Percentiles rank a stretch among this genome's conserved stretches.
Evolutionary conservation across 2,329 filamentous ascomycete genomes (phyloP).

Genomic region (Colletotrichum viniferum): DNA sequence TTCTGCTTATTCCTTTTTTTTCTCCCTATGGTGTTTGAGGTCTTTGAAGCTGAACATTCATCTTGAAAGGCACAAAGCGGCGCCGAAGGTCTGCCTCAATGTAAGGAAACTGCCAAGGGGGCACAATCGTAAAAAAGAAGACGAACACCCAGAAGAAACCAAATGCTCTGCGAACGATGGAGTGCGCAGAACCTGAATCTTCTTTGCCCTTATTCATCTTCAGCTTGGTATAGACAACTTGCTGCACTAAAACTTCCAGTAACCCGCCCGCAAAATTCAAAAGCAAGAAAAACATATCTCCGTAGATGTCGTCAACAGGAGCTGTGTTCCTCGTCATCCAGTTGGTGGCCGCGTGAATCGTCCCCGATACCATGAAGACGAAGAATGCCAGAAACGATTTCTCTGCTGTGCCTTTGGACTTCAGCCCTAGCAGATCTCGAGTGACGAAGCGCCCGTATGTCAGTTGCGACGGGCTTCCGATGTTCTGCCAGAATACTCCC

Average conservation of each 20-base stretch:
- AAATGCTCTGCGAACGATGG: not conserved
- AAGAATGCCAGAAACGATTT: not conserved
- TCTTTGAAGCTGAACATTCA: not conserved
- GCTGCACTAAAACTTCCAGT: not conserved
- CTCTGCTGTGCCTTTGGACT: not conserved
- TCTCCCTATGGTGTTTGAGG: too few species aligned
- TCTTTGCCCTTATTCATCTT: too few species aligned
- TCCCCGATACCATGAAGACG: not conserved
- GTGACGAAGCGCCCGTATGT: not conserved
- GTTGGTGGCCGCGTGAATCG: not conserved
- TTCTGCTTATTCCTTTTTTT: fast-evolving
- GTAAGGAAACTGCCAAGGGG: not conserved
- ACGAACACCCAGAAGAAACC: not conserved
- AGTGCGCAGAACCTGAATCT: too few species aligned
- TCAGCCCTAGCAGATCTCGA: not conserved
- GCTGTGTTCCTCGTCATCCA: not conserved
- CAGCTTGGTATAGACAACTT: fast-evolving
- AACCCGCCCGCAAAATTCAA: not conserved
- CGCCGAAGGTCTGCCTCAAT: not conserved
- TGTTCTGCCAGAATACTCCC: not conserved
- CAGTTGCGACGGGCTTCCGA: not conserved
- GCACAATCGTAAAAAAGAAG: not conserved
- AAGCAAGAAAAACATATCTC: not conserved
- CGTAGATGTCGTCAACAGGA: not conserved
- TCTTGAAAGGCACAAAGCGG: not conserved